Percentiles rank a stretch among this genome's conserved stretches.
These are phyloP conservation scores for Saccharomyces pastorianus DNA, from an alignment of 1,139 yeast genomes.

Conservation along the genomic window DNA sequence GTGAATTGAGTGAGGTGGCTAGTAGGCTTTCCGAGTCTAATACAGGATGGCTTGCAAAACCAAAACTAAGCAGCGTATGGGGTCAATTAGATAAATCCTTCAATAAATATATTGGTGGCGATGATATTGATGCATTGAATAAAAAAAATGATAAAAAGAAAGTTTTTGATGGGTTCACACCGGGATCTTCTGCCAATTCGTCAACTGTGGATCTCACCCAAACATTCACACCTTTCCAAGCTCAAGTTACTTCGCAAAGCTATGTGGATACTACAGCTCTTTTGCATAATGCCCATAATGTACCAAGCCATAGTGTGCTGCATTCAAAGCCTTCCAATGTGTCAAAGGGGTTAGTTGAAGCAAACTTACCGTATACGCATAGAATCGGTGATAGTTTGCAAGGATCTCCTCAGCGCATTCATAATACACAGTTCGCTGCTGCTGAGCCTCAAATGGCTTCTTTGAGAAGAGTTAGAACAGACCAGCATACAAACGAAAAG, in stretches of 20 bases:
- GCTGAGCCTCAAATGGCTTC: slow-evolving; percentile 2
- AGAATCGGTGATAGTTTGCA: slow-evolving; percentile 11
- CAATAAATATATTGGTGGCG: slow-evolving; percentile 81
- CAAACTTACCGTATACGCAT: neutral
- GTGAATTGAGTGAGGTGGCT: slow-evolving; percentile 20
- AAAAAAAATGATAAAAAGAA: slow-evolving; percentile 36
- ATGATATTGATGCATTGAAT: slow-evolving; percentile 41
- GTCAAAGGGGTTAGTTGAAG: neutral
- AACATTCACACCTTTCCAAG: slow-evolving; percentile 15
- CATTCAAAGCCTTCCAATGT: neutral
- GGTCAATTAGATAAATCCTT: slow-evolving; percentile 75
- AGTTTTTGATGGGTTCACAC: slow-evolving; percentile 67
- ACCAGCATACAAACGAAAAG: slow-evolving; percentile 3
- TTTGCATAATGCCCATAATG: slow-evolving; percentile 1
- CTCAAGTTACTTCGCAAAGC: slow-evolving; percentile 3
- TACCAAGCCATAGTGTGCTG: slow-evolving; percentile 2
- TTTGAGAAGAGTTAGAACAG: slow-evolving; percentile 11
- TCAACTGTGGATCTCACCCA: slow-evolving; percentile 27
- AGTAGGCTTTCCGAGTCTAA: slow-evolving; percentile 20
- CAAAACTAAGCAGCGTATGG: slow-evolving; percentile 79
- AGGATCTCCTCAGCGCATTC: slow-evolving; percentile 13
- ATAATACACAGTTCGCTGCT: neutral
- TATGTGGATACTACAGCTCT: slow-evolving; percentile 3
- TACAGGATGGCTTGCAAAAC: slow-evolving; percentile 47
- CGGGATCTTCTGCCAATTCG: slow-evolving; percentile 39